Base-by-base conservation (phyloP, 768 basidiomycete genomes). In the Tephrocybe sp. region DNA sequence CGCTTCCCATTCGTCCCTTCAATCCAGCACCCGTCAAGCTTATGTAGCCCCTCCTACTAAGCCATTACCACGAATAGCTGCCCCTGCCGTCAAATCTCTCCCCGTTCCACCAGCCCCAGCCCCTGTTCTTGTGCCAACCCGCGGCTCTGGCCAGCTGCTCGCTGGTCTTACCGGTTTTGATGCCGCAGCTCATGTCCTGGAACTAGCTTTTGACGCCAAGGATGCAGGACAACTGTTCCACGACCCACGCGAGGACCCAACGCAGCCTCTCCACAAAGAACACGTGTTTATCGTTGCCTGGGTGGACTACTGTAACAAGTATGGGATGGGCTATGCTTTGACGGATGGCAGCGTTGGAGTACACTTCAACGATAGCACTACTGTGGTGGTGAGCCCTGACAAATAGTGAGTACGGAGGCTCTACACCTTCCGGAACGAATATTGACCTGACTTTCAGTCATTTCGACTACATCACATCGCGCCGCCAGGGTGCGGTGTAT, bases 301-400 rank as follows among this genome's bases (percentile, higher is more conserved):
- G 97, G 89, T 98, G 34, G 97, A 98, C 67, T 98, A 98, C 64
- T 96, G 92, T 65, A 92, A 94, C 69, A 98, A 98, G 75, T 99
- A 98, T 68, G 97, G 96, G n/a, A 98, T 98, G 91, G 97, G 96
- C 1, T 98, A 97, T 66, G 92, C 93, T 3, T 74, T 98, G 62
- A 96, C 93, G 16, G 94, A 99, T 61, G 94, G 96, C 3, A 89
- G 89, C 18, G 86, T 98, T 38, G 92, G 93, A 4, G 92, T 98
- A 18, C 86, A 98, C 69, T 99, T 97, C 73, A 98, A 98, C 60
- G 97, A 99, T 65, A 92, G 89, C 63, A 92, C 93, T 13, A 87
- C 81, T 25, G 64, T 97, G 54, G 81, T 97, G 26, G 71, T 98
- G 54, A 82, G 90, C 31, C 84, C 96, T 1, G 88, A 90, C 60